Base-by-base conservation (phyloP, 1,284 basidiomycete genomes). In the Pseudomicrostroma phylloplanum region DNA sequence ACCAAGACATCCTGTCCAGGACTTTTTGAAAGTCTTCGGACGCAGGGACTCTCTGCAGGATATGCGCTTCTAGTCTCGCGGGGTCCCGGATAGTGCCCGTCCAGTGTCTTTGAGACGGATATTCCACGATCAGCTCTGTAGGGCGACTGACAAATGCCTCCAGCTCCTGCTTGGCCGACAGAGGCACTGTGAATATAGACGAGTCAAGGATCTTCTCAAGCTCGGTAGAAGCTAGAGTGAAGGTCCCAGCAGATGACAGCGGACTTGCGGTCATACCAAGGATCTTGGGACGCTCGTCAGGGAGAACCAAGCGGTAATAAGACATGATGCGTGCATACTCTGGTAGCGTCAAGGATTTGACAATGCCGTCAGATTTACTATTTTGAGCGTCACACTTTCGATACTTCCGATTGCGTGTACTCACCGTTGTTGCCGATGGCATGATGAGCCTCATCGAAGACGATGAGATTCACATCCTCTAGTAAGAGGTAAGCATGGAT, bases 261-360 rank as follows among this genome's bases (percentile, higher is more conserved):
- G 72, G 72, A 46, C 67, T 69, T 1, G 72, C 72, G 1, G 72
- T 72, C 70, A 74, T 70, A 17, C 72, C 72, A 39, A 74, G 68
- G 58, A 74, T 69, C 56, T 71, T 68, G 11, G 72, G 72, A 13
- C 67, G 60, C 1, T 67, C 25, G 0, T 58, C 6, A 12, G 58
- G 23, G 0, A 30, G 19, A 2, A 64, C 60, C 15, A 66, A 57
- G 6, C 61, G 53, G 57, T 74, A 72, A 42, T 66, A 48, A 48
- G 43, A 17, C 43, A 48, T 48, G 6, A 48, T 17, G 6, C 43
- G 15, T 48, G 43, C 43, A 12, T 48, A 48, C 12, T 48, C 43
- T 48, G 43, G 43, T 13, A 48, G 3, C 43, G 6, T 3, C 17
- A 48, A 48, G 43, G 12, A 12, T 4, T 17, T 13, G 43, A 3